Percentiles rank a stretch among this genome's conserved stretches.
These are phyloP conservation scores for Fusarium compactum DNA, from an alignment of 2,329 filamentous ascomycete species.

Conservation along the genomic window DNA sequence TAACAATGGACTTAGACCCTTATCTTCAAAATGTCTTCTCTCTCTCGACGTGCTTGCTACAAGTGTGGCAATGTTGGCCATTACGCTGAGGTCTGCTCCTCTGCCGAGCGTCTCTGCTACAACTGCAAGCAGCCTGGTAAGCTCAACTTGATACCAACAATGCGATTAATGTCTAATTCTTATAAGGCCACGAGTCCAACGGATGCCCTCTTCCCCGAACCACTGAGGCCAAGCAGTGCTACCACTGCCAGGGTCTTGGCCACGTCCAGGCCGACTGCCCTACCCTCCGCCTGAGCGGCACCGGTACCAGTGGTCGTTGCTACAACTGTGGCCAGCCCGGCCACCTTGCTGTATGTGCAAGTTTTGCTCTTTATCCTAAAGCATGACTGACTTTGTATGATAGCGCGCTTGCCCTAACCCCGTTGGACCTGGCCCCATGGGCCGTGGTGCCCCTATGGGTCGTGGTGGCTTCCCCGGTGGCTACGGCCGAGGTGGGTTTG, in stretches of 20 bases:
- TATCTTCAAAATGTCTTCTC: slow-evolving; percentile 74
- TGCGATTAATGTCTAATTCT: slow-evolving; percentile 11
- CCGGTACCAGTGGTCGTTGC: slow-evolving; percentile 86
- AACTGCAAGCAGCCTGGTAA: slow-evolving; percentile 94
- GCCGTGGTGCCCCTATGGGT: slow-evolving; percentile 74
- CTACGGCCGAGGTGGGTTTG: slow-evolving; percentile 79
- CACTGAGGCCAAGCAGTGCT: slow-evolving; percentile 99
- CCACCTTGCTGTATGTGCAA: slow-evolving; percentile 81
- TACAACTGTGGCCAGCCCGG: slow-evolving; percentile 96
- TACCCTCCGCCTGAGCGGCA: slow-evolving; percentile 90
- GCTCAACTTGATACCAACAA: neutral
- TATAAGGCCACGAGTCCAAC: slow-evolving; percentile 89
- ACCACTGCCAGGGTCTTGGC: slow-evolving; percentile 98
- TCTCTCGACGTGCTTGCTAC: slow-evolving; percentile 86
- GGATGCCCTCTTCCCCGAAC: slow-evolving; percentile 96
- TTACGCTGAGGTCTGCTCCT: slow-evolving; percentile 92
- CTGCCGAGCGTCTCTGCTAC: slow-evolving; percentile 98
- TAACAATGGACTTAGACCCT: slow-evolving; percentile 32
- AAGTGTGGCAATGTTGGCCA: slow-evolving; percentile 87
- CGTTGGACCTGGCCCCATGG: slow-evolving; percentile 66
- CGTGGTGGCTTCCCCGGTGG: slow-evolving; percentile 76
- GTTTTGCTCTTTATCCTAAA: neutral
- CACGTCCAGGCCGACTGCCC: slow-evolving; percentile 99
- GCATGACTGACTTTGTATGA: slow-evolving; percentile 29
- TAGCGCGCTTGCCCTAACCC: slow-evolving; percentile 87